Base-by-base conservation (phyloP, 306 rosid genomes). In the Casuarina equisetifolia region DNA sequence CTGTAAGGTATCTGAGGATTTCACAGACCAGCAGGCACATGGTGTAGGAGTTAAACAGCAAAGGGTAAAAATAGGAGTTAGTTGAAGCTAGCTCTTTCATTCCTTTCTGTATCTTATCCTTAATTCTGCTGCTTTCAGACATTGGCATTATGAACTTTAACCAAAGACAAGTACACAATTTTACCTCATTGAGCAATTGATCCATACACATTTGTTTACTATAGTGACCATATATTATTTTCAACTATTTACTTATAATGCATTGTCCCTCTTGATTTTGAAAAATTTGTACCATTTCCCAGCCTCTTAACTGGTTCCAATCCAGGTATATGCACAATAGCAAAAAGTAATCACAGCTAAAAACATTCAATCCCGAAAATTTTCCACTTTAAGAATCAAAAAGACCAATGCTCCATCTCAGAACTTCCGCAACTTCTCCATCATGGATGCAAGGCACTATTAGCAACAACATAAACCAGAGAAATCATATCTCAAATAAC, bases 21-120 rank as follows among this genome's bases (percentile, higher is more conserved):
- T 55, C 62, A 55, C 62, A 55, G 11, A 55, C 62, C 12, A 55
- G 62, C 20, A 55, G 7, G 62, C 62, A 55, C 62, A 55, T 55
- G 36, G 7, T 55, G 11, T 46, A 55, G 1, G 2, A 55, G 62
- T 55, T 17, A 55, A 55, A 55, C n/a, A 19, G 3, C 36, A 55
- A 55, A 0, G 32, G 32, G 32, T 25, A 25, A 25, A 25, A 25
- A 25, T 25, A 25, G 32, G 32, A 25, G 32, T 25, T 25, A 25
- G 32, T 25, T 25, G 32, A 25, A 25, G 32, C 32, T 25, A 25
- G 32, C 32, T 25, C 32, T 25, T 25, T 25, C 32, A 25, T 25
- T 25, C 32, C 32, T 25, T 25, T 25, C 32, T 25, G 32, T 25
- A 25, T 25, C 32, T 25, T 25, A 25, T 25, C 32, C 32, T 25